Conservation (phyloP, 257 asterid genomes). For the Plantago major region DNA sequence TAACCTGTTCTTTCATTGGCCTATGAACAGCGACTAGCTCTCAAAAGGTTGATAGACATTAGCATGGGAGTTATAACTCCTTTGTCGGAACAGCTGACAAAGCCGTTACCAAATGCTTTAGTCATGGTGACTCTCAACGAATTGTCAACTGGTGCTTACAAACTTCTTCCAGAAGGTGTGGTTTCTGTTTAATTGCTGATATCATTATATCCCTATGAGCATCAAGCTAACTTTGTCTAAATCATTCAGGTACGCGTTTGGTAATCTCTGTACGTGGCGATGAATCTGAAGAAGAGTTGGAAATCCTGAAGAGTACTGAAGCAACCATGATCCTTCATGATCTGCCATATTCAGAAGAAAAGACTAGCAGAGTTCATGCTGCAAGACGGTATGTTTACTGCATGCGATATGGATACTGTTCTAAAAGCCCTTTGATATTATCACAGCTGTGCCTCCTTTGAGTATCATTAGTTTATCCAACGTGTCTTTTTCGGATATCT, state of each 20-base stretch:
- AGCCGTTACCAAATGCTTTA: constrained; percentile 78
- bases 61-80: constrained; percentile 98
- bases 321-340: constrained; percentile 82
- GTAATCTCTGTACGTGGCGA: constrained; percentile 79
- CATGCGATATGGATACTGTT: neutral
- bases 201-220: constrained; percentile 6
- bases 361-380: constrained; percentile 87
- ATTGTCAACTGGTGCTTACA: constrained; percentile 76
- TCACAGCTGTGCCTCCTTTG: no score
- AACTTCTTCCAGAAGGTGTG: constrained; percentile 85
- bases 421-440: no score
- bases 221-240: constrained; percentile 17
- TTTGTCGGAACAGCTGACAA: constrained; percentile 83
- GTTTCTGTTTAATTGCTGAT: constrained; percentile 12
- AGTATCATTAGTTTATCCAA: no score
- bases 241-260: constrained; percentile 68
- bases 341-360: constrained; percentile 67
- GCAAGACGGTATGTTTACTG: constrained; percentile 65
- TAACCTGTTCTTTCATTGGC: neutral
- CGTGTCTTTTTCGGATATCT: no score
- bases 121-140: constrained; percentile 77
- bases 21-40: constrained; percentile 73
- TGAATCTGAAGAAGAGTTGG: constrained; percentile 70
- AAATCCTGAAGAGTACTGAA: constrained; percentile 61
- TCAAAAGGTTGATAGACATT: constrained; percentile 78